These are phyloP conservation scores for Mycena vitilis DNA, from an alignment of 768 basidiomycete genomes.

Conservation along the genomic window DNA sequence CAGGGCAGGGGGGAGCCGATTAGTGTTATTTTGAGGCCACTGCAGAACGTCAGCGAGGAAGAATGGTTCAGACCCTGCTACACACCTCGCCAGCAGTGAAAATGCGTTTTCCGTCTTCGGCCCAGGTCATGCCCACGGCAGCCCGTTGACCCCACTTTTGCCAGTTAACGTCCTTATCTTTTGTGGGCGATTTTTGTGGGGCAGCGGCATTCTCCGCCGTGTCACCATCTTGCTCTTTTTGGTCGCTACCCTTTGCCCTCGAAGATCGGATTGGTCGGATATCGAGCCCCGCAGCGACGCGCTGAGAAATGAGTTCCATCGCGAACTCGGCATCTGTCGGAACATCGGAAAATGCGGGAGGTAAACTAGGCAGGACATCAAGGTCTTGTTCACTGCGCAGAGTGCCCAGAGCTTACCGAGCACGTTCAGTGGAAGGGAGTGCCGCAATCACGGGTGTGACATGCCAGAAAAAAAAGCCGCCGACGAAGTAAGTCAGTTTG, in stretches of 20 bases:
- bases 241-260: constrained; percentile 32
- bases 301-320: constrained; percentile 73
- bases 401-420: constrained; percentile 50
- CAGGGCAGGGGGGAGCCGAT: background rate
- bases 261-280: constrained; percentile 49
- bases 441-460: constrained; percentile 65
- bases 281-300: constrained; percentile 66
- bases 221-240: constrained; percentile 26
- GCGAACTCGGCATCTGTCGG: constrained; percentile 80
- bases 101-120: constrained; percentile 55
- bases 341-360: constrained; percentile 59
- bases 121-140: constrained; percentile 57
- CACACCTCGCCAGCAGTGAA: constrained; percentile 51
- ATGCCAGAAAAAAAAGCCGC: constrained; percentile 75
- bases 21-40: constrained; percentile 16
- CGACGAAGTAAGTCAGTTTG: constrained; percentile 57
- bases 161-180: constrained; percentile 56
- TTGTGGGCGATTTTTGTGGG: constrained; percentile 15
- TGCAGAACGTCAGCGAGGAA: background rate
- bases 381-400: background rate
- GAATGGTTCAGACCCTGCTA: constrained; percentile 1
- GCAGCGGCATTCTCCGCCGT: background rate
- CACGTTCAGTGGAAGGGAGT: constrained; percentile 58
- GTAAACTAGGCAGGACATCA: constrained; percentile 49
- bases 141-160: constrained; percentile 66